phyloP scores from a whole-genome alignment of 768 basidiomycete genomes.

The Scleroderma citrinum region DNA sequence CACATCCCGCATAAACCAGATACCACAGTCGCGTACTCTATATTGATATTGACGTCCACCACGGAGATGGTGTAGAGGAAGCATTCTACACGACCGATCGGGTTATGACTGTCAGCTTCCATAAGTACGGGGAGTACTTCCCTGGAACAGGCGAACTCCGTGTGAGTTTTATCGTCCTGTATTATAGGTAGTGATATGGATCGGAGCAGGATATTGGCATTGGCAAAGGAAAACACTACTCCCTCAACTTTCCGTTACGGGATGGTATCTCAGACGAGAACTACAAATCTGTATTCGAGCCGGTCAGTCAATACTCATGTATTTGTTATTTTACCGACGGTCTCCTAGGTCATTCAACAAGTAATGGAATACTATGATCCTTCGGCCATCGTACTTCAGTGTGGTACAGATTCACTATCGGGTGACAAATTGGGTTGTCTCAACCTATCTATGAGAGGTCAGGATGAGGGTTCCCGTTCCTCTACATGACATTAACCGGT shows the following conservation, averaged over 20 bases:
- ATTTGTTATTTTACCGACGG: not conserved
- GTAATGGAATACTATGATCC: constrained; percentile 96
- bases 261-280: constrained; percentile 95
- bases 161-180: constrained; percentile 37
- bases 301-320: constrained; percentile 44
- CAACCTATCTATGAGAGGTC: constrained; percentile 94
- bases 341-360: constrained; percentile 75
- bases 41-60: constrained; percentile 98
- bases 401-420: constrained; percentile 94
- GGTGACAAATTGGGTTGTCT: constrained; percentile 95
- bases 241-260: constrained; percentile 90
- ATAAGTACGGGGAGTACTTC: constrained; percentile 99
- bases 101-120: constrained; percentile 97
- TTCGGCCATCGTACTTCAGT: constrained; percentile 92
- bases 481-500: constrained; percentile 1
- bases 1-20: constrained; percentile 31
- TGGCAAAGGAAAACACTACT: constrained; percentile 89
- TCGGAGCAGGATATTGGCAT: constrained; percentile 77
- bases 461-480: not conserved
- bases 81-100: constrained; percentile 98
- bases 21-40: constrained; percentile 94
- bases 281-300: constrained; percentile 93
- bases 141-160: constrained; percentile 97
- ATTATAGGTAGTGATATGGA: constrained; percentile 5
- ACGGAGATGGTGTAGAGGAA: constrained; percentile 98